Conservation (phyloP, 169 alveolate species). For the Plasmodium cynomolgi region DNA sequence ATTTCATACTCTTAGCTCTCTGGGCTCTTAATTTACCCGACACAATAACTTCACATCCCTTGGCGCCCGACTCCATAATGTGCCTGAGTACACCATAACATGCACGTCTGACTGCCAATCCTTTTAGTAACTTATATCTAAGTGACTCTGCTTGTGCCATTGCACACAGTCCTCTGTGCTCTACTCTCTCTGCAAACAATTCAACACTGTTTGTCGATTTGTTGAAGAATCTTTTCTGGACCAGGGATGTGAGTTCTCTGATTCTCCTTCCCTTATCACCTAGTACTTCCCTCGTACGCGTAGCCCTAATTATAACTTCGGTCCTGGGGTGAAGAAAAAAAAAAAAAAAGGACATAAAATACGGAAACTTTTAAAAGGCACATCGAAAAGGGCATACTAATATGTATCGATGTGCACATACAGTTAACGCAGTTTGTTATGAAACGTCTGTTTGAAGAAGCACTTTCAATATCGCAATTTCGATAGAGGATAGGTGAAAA, state of each 20-base stretch:
- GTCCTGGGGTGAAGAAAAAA: conserved; percentile 83
- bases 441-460: not conserved
- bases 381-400: not conserved
- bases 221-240: conserved; percentile 97
- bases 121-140: conserved; percentile 96
- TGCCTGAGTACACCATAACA: conserved; percentile 97
- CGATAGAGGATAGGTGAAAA: not conserved
- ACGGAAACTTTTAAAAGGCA: not conserved
- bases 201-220: conserved; percentile 96
- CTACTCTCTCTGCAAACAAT: conserved; percentile 96
- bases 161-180: conserved; percentile 98
- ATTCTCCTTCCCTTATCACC: conserved; percentile 98
- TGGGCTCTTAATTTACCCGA: conserved; percentile 99
- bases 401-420: not conserved
- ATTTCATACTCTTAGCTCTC: conserved; percentile 99
- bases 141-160: conserved; percentile 99
- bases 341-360: conserved; percentile 41
- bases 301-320: conserved; percentile 97
- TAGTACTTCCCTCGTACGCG: conserved; percentile 97
- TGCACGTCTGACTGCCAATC: conserved; percentile 99
- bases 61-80: conserved; percentile 98
- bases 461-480: not conserved
- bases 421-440: not conserved
- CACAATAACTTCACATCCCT: conserved; percentile 99
- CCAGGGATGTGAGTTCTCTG: conserved; percentile 97